Evolutionary conservation across 805 yeast species (phyloP).

Genomic region (Cyberlindnera maclurae): DNA sequence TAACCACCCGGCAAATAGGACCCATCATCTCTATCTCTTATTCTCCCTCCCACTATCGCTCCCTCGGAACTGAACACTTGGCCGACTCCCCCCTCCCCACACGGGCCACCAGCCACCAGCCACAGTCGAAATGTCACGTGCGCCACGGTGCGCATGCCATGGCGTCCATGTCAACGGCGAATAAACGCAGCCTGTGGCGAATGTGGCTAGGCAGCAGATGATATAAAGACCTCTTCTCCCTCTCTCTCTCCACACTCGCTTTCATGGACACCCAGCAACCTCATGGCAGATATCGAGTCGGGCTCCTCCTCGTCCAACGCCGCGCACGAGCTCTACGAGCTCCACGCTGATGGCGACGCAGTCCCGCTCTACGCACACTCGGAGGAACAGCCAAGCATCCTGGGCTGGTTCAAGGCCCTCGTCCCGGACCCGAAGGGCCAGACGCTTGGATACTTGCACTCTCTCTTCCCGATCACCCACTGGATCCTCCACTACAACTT

Average conservation of each 20-base stretch:
- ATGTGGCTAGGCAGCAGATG: too few species aligned
- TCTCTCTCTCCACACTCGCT: too few species aligned
- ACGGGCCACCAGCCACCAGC: background rate
- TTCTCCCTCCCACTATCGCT: too few species aligned
- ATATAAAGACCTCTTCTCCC: too few species aligned
- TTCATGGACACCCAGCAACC: too few species aligned
- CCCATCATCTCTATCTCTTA: too few species aligned
- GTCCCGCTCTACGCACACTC: conserved; percentile 7
- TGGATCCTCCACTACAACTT: conserved; percentile 84
- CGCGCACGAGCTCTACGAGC: conserved; percentile 11
- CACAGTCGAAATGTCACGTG: conserved; percentile 2
- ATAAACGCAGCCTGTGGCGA: too few species aligned
- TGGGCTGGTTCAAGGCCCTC: conserved; percentile 9
- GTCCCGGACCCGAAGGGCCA: conserved; percentile 16
- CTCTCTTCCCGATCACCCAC: conserved; percentile 70
- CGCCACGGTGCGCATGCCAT: background rate
- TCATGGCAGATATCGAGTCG: conserved; percentile 1
- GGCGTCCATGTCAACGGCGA: background rate
- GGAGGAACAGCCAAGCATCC: conserved; percentile 5
- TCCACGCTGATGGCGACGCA: conserved; percentile 4
- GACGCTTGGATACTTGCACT: conserved; percentile 41
- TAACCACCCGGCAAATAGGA: too few species aligned
- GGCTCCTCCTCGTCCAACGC: conserved; percentile 1
- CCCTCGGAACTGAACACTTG: too few species aligned
- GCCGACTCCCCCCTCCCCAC: too few species aligned